Conservation (phyloP, 139 green algal genomes). For the Chloropicon primus region DNA sequence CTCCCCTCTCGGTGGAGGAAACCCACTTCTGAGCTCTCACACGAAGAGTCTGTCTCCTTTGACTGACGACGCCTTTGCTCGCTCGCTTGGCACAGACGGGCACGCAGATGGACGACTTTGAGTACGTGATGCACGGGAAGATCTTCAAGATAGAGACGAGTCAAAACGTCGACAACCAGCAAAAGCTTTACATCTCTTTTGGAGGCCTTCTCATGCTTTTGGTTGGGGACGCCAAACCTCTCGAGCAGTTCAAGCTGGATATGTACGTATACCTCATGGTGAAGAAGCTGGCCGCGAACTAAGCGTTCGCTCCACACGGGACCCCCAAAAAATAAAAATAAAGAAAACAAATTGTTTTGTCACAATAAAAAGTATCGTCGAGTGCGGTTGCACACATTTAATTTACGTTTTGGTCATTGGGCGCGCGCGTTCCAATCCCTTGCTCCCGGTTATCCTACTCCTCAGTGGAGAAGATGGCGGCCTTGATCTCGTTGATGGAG, state of each 20-base stretch:
- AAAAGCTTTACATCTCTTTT: slow-evolving; percentile 65
- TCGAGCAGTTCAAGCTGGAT: slow-evolving; percentile 76
- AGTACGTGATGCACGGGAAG: slow-evolving; percentile 94
- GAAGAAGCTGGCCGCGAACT: slow-evolving; percentile 49
- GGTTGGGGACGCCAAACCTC: slow-evolving; percentile 60
- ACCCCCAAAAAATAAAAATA: too few relatives aligned
- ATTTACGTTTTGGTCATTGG: too few relatives aligned
- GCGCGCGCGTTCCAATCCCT: too few relatives aligned
- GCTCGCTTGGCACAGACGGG: slow-evolving; percentile 15
- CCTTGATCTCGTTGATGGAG: neutral
- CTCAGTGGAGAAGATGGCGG: neutral
- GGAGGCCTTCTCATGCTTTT: slow-evolving; percentile 88
- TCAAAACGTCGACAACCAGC: slow-evolving; percentile 16
- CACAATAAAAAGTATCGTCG: too few relatives aligned
- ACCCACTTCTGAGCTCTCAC: too few relatives aligned
- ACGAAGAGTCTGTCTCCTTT: too few relatives aligned
- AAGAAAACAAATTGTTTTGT: too few relatives aligned
- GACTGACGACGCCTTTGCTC: too few relatives aligned
- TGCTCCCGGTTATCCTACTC: too few relatives aligned
- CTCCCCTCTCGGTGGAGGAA: too few relatives aligned
- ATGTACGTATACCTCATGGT: slow-evolving; percentile 77
- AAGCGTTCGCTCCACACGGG: too few relatives aligned
- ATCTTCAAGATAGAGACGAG: slow-evolving; percentile 70
- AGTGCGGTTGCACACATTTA: too few relatives aligned
- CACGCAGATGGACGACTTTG: slow-evolving; percentile 69